Evolutionary conservation across 306 rosid species (phyloP), one percentile per base, ranked within the genome.

Genomic region (Phaseolus lunatus): DNA sequence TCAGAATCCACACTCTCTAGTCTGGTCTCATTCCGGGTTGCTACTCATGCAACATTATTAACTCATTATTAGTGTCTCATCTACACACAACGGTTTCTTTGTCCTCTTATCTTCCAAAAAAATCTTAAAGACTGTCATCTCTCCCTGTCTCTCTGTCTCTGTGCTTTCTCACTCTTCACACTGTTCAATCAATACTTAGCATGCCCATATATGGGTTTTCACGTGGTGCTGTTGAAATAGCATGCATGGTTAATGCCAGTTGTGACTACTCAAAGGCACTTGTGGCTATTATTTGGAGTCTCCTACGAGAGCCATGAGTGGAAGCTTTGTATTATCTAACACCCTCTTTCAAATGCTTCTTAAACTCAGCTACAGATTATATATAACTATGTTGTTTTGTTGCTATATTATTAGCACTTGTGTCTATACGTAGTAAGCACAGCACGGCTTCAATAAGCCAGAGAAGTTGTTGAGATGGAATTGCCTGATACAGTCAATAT

Each of bases 281-380:
- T 88, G 64, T 90, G 88, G 89, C 73, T 86, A 56, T 78, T 89
- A 53, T 87, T 84, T 68, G 77, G 92, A 20, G 88, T 88, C 33
- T 89, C 85, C 65, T 72, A 88, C 12, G 87, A 87, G 73, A 78
- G 88, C 52, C 88, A 86, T 22, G 85, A 85, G 75, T 86, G 88
- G 58, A 91, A 86, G 83, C 92, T 88, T 84, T 86, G 85, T 85
- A 89, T 89, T 57, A 52, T 74, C 72, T 89, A 89, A 86, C 89
- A 81, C 39, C 3, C 20, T 0, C 63, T 31, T 56, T 18, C 59
- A 4, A 7, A 65, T 62, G 47, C 67, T 35, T 11, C 23, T 16
- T 58, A 23, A 37, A 19, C 7, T 50, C 24, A 44, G 31, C 5
- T 26, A 7, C 10, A 33, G 31, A 19, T 37, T 56, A 18, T 37